Conservation (phyloP, 345 rosid genomes). For the Litchi chinensis region DNA sequence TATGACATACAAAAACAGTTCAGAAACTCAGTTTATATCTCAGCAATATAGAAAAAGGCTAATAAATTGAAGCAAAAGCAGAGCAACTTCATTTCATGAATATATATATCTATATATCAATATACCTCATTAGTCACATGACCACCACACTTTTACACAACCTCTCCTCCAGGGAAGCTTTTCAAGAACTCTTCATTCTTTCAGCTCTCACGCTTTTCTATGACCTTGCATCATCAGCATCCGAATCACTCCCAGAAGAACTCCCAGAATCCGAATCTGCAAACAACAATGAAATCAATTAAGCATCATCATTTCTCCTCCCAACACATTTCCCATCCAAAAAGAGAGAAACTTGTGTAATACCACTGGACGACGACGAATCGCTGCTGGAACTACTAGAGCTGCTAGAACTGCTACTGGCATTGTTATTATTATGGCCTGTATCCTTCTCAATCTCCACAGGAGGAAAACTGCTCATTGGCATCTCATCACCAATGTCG, state of each 20-base stretch:
- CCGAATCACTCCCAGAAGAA: conserved; percentile 46
- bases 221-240: conserved; percentile 37
- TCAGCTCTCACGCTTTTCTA: conserved; percentile 14
- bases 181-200: not conserved
- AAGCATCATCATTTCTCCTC: conserved; percentile 5
- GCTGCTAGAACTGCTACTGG: conserved; percentile 52
- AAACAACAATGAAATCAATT: conserved; percentile 18
- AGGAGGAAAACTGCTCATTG: conserved; percentile 72
- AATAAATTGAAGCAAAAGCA: not conserved
- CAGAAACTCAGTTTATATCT: not conserved
- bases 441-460: conserved; percentile 85
- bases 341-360: not conserved
- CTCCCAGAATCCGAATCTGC: conserved; percentile 46
- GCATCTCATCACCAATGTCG: conserved; percentile 90
- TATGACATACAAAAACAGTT: not conserved
- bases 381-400: conserved; percentile 73
- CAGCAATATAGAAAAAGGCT: too few relatives aligned
- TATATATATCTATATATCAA: too few relatives aligned
- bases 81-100: not conserved
- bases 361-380: conserved; percentile 76
- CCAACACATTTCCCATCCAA: not conserved
- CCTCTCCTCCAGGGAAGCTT: conserved; percentile 8
- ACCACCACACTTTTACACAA: not conserved
- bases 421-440: conserved; percentile 46
- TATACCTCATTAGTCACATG: conserved; percentile 16